Conservation (phyloP, 208 protist genomes). For the Leishmania gerbilli region DNA sequence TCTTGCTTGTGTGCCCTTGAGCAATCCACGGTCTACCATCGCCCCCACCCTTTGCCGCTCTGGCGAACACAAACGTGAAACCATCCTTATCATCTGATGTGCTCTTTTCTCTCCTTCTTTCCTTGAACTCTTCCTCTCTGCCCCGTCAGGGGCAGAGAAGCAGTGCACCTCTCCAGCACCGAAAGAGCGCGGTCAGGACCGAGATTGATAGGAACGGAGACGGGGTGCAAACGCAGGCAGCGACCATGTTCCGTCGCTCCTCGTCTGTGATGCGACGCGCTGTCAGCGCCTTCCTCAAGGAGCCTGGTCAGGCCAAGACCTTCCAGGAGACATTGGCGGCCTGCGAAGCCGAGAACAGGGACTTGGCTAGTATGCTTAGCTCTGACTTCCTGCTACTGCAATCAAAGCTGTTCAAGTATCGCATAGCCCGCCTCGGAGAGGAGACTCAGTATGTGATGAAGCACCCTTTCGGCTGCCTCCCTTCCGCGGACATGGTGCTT, state of each 20-base stretch:
- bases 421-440: conserved; percentile 68
- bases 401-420: conserved; percentile 71
- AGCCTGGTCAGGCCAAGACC: conserved; percentile 48
- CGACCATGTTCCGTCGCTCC: conserved; percentile 50
- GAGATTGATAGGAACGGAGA: background rate
- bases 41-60: background rate
- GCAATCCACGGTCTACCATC: background rate
- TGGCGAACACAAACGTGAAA: background rate
- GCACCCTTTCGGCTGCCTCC: conserved; percentile 53
- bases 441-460: conserved; percentile 53
- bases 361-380: conserved; percentile 71
- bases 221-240: background rate
- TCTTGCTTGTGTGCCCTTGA: background rate
- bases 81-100: background rate
- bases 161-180: background rate
- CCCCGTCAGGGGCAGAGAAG: background rate
- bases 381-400: conserved; percentile 74
- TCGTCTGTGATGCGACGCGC: conserved; percentile 27
- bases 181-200: background rate
- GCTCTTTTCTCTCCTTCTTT: background rate
- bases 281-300: conserved; percentile 67
- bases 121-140: background rate
- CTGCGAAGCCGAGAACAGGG: conserved; percentile 56
- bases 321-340: conserved; percentile 58
- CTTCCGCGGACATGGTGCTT: conserved; percentile 34